These are phyloP conservation scores for Fusarium scirpi DNA, from an alignment of 2,329 filamentous ascomycete genomes.

Conservation along the genomic window DNA sequence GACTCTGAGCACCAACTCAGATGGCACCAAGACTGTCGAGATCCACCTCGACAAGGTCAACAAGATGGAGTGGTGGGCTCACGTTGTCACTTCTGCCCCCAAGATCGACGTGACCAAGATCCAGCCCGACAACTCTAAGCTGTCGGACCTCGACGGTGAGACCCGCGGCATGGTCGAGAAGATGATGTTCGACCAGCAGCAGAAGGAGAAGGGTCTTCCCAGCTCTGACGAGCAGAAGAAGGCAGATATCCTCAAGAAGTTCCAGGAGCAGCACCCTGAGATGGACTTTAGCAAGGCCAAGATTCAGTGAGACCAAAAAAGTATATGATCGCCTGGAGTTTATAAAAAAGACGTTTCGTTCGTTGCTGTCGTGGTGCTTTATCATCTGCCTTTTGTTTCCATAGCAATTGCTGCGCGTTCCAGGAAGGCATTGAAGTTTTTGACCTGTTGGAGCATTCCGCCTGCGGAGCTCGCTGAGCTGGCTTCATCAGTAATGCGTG, in stretches of 20 bases:
- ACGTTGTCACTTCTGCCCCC: conserved; percentile 87
- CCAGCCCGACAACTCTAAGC: conserved; percentile 88
- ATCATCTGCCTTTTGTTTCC: conserved; percentile 56
- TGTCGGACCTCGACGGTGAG: conserved; percentile 93
- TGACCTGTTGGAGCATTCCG: conserved; percentile 67
- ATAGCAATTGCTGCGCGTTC: conserved; percentile 70
- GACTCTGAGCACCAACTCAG: conserved; percentile 80
- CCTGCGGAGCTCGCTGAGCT: conserved; percentile 63
- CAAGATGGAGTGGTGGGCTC: conserved; percentile 98
- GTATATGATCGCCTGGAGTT: conserved; percentile 15
- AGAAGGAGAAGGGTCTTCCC: conserved; percentile 92
- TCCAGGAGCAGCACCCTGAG: conserved; percentile 82
- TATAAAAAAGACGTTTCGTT: conserved; percentile 10
- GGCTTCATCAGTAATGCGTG: conserved; percentile 66
- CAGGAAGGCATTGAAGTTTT: conserved; percentile 72
- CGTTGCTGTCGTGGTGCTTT: conserved; percentile 26
- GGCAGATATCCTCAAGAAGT: conserved; percentile 90
- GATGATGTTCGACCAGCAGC: conserved; percentile 99
- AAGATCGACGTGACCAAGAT: conserved; percentile 97
- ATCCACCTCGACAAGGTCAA: conserved; percentile 95
- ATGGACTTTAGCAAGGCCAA: conserved; percentile 80
- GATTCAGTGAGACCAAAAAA: conserved; percentile 60
- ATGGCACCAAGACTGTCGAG: conserved; percentile 76
- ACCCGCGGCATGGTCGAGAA: conserved; percentile 99
- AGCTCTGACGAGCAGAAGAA: conserved; percentile 97